phyloP scores from a whole-genome alignment of 2,329 filamentous ascomycete species.

The Scedosporium dehoogii region DNA sequence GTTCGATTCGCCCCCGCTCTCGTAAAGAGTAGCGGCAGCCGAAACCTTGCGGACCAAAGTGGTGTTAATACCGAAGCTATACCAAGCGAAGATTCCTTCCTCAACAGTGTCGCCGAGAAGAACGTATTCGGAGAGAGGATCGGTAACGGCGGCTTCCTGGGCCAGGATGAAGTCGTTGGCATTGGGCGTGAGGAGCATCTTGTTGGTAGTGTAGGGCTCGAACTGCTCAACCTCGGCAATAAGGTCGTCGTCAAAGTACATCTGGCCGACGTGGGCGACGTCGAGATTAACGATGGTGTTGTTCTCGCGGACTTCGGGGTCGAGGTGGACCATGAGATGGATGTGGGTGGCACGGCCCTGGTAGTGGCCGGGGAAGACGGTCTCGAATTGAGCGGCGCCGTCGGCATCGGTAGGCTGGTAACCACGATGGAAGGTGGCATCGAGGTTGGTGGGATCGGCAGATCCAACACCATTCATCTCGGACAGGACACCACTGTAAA shows the following conservation, averaged over 20 bases:
- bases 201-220: conserved; percentile 34
- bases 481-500: conserved; percentile 30
- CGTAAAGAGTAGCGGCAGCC: conserved; percentile 22
- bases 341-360: conserved; percentile 29
- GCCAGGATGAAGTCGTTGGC: conserved; percentile 37
- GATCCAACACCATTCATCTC: conserved; percentile 23
- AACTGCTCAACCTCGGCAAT: conserved; percentile 36
- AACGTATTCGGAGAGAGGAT: conserved; percentile 49
- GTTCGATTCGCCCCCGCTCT: conserved; percentile 22
- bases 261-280: conserved; percentile 50
- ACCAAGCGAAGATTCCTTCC: conserved; percentile 45
- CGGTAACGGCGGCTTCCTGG: conserved; percentile 36
- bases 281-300: conserved; percentile 38
- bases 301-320: conserved; percentile 31
- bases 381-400: conserved; percentile 30
- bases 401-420: conserved; percentile 27
- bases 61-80: conserved; percentile 38
- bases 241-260: conserved; percentile 50
- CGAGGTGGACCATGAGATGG: conserved; percentile 25
- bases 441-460: conserved; percentile 17
- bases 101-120: conserved; percentile 40
- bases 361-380: conserved; percentile 34
- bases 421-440: conserved; percentile 28
- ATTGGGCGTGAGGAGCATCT: conserved; percentile 35
- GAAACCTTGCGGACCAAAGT: conserved; percentile 13